Evolutionary conservation across 345 rosid species (phyloP).

Genomic region (Tarenaya hassleriana): DNA sequence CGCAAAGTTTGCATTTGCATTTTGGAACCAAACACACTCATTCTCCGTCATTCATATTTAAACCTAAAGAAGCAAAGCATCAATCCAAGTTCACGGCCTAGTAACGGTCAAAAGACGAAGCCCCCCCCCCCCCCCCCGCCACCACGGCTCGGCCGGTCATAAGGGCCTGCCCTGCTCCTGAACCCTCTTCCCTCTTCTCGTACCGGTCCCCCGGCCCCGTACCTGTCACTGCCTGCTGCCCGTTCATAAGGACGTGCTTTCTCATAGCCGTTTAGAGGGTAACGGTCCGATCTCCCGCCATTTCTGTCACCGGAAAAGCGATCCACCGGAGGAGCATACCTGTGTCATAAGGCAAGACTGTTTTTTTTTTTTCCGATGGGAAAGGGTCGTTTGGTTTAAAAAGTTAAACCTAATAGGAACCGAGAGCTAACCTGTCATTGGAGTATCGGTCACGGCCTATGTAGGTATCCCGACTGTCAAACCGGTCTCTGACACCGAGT

Average conservation of each 20-base stretch:
- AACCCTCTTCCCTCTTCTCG: constrained; percentile 67
- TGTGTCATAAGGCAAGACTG: constrained; percentile 21
- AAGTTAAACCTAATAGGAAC: background rate
- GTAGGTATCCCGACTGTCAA: constrained; percentile 72
- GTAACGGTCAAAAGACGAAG: constrained; percentile 70
- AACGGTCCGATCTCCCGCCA: constrained; percentile 66
- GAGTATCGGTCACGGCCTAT: constrained; percentile 65
- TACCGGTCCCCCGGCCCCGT: constrained; percentile 58
- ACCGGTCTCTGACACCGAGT: constrained; percentile 74
- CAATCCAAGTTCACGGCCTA: constrained; percentile 26
- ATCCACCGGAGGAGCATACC: constrained; percentile 69
- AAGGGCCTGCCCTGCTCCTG: constrained; percentile 65
- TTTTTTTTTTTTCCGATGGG: no score
- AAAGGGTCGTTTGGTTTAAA: no score
- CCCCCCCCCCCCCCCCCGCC: constrained; percentile 46
- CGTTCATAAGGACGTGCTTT: constrained; percentile 73
- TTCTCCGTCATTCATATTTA: background rate
- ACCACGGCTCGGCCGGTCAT: constrained; percentile 59
- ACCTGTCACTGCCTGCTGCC: constrained; percentile 68
- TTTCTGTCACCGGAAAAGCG: constrained; percentile 59
- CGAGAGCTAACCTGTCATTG: constrained; percentile 58
- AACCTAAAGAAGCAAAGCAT: constrained; percentile 16
- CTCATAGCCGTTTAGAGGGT: constrained; percentile 58
- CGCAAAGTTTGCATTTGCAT: no score
- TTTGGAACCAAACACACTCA: no score